Evolutionary conservation across 2,329 filamentous ascomycete genomes (phyloP), one percentile per base, ranked within the genome.

Genomic region (Conoideocrella luteorostrata): DNA sequence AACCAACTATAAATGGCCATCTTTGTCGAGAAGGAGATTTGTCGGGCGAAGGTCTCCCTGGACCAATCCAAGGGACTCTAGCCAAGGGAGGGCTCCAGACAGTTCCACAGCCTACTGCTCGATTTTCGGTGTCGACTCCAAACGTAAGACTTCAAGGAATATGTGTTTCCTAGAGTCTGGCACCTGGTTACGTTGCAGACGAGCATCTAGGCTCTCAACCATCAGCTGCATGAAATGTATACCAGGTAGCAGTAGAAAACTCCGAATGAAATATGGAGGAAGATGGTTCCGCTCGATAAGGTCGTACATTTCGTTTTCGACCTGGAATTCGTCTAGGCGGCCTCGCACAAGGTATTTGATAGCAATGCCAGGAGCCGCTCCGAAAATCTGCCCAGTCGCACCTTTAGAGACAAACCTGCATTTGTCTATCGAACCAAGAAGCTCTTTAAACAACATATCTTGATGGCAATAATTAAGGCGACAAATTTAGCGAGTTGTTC

Each of bases 41-140:
- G 38, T 7, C 12, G 38, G 38, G 24, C 38, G 24, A 15, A 41
- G 26, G 12, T 41, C 38, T 11, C 38, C 38, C 24, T 41, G 38
- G 26, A 41, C 38, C 24, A 30, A n/a, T n/a, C 26, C 38, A n/a
- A 41, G 3, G 24, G 38, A 30, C 18, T 41, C 38, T 20, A 41
- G 38, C 38, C 38, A 41, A 20, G 38, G 26, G 15, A 41, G 24
- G 4, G 38, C 38, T 11, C 38, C 11, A 22, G 38, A 20, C 24
- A 41, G 24, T 22, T 41, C 38, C 38, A 18, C 26, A 21, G 38
- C 26, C 38, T 28, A 41, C 26, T 41, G 38, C 38, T 41, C 38
- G 17, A 32, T 32, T 20, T 30, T 30, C 24, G 24, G 4, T 12
- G 24, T 30, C 24, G 38, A 28, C 24, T 30, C 38, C 24, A 5